These are phyloP conservation scores for Phytophthora nicotianae DNA, from an alignment of 352 stramenopile species.

Conservation along the genomic window DNA sequence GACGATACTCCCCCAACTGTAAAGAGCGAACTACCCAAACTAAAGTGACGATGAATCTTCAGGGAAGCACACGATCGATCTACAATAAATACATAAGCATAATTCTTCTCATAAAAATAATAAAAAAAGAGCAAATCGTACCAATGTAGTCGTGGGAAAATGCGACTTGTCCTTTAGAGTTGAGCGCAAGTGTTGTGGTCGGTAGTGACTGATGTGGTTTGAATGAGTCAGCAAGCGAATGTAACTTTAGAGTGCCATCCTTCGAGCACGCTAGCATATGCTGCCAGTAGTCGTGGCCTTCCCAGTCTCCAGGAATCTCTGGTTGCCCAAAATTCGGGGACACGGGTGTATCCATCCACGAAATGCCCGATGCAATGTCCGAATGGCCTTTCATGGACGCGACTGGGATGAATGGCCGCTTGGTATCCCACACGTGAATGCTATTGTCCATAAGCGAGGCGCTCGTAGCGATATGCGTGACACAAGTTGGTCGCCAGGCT, in stretches of 20 bases:
- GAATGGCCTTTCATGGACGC: slow-evolving; percentile 87
- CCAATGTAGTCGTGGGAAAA: slow-evolving; percentile 87
- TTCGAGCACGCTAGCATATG: slow-evolving; percentile 90
- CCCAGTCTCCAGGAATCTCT: slow-evolving; percentile 56
- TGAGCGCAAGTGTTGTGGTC: slow-evolving; percentile 75
- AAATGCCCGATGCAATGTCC: slow-evolving; percentile 83
- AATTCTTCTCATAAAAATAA: background rate
- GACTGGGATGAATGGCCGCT: slow-evolving; percentile 83
- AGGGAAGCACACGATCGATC: slow-evolving; percentile 84
- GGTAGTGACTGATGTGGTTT: slow-evolving; percentile 84
- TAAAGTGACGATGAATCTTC: slow-evolving; percentile 80
- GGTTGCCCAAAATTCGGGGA: slow-evolving; percentile 38
- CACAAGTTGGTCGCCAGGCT: slow-evolving; percentile 75
- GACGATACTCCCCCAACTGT: slow-evolving; percentile 44
- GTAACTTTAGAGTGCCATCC: slow-evolving; percentile 85
- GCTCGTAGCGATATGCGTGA: slow-evolving; percentile 85
- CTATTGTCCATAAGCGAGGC: slow-evolving; percentile 88
- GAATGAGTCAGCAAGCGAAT: slow-evolving; percentile 83
- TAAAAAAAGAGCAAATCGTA: slow-evolving; percentile 30
- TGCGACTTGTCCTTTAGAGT: slow-evolving; percentile 78
- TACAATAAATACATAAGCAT: slow-evolving; percentile 26
- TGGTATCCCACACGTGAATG: slow-evolving; percentile 88
- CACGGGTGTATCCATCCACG: slow-evolving; percentile 84
- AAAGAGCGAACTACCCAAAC: slow-evolving; percentile 67
- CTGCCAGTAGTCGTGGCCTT: slow-evolving; percentile 85